Conservation (phyloP, 2,329 filamentous ascomycete species). For the Stachybotrys chlorohalonatus region DNA sequence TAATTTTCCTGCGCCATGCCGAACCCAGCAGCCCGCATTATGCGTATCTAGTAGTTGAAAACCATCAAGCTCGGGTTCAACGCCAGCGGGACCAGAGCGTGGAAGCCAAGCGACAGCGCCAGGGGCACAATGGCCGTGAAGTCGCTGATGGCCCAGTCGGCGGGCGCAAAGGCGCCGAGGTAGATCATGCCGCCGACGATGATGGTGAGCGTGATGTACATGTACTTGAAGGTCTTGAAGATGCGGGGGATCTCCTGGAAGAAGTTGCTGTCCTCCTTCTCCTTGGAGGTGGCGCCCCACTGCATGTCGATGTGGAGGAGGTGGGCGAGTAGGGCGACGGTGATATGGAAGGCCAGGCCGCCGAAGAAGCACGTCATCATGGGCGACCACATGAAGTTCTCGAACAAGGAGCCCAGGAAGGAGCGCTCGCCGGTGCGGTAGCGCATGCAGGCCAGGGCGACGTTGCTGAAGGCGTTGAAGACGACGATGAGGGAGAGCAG, state of each 20-base stretch:
- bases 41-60: conserved; percentile 10
- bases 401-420: conserved; percentile 28
- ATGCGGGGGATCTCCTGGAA: conserved; percentile 46
- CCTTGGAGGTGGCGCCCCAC: conserved; percentile 51
- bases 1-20: not conserved
- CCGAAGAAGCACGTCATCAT: conserved; percentile 39
- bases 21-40: not conserved
- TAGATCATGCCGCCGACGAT: conserved; percentile 41
- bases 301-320: conserved; percentile 33
- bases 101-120: conserved; percentile 37
- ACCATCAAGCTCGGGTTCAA: conserved; percentile 55
- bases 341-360: conserved; percentile 32
- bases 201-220: conserved; percentile 36
- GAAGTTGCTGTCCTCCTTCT: conserved; percentile 47
- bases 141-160: conserved; percentile 46
- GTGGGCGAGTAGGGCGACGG: conserved; percentile 30
- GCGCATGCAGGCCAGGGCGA: conserved; percentile 52
- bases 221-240: conserved; percentile 43
- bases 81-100: conserved; percentile 46
- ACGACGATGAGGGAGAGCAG: conserved; percentile 55
- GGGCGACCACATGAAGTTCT: conserved; percentile 54
- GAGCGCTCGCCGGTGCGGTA: conserved; percentile 49
- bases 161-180: conserved; percentile 33
- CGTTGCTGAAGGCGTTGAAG: conserved; percentile 53
- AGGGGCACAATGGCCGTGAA: conserved; percentile 52